phyloP scores from a whole-genome alignment of 2,329 filamentous ascomycete species.

The Zymoseptoria tritici region DNA sequence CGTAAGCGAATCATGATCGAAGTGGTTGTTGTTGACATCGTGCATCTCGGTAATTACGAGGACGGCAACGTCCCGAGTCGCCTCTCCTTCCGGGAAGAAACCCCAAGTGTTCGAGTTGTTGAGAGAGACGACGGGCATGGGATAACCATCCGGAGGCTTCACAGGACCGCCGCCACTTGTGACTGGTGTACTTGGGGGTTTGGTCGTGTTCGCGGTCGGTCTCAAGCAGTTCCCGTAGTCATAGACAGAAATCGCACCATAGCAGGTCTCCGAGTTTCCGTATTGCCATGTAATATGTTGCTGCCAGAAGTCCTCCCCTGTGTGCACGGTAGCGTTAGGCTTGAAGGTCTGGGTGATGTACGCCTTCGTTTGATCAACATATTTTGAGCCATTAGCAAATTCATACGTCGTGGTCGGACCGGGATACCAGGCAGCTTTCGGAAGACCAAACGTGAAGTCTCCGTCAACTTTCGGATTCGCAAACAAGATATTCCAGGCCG shows the following conservation, averaged over 20 bases:
- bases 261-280: not conserved
- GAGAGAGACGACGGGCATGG: not conserved
- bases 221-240: not conserved
- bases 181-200: not conserved
- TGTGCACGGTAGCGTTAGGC: not conserved
- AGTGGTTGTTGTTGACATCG: not conserved
- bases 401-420: constrained; percentile 1
- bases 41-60: not conserved
- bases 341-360: not conserved
- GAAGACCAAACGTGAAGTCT: not conserved
- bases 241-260: not conserved
- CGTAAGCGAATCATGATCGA: not conserved
- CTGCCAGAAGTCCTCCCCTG: not conserved
- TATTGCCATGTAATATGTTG: not conserved
- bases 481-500: not conserved
- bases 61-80: not conserved
- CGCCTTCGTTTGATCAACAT: not conserved
- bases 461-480: not conserved
- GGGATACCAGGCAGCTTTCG: constrained; percentile 5
- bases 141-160: not conserved
- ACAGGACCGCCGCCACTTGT: not conserved
- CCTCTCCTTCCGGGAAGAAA: not conserved
- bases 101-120: not conserved
- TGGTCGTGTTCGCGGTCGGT: not conserved
- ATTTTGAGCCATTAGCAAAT: not conserved